phyloP scores from a whole-genome alignment of 345 rosid species.

The Hypericum androsaemum region DNA sequence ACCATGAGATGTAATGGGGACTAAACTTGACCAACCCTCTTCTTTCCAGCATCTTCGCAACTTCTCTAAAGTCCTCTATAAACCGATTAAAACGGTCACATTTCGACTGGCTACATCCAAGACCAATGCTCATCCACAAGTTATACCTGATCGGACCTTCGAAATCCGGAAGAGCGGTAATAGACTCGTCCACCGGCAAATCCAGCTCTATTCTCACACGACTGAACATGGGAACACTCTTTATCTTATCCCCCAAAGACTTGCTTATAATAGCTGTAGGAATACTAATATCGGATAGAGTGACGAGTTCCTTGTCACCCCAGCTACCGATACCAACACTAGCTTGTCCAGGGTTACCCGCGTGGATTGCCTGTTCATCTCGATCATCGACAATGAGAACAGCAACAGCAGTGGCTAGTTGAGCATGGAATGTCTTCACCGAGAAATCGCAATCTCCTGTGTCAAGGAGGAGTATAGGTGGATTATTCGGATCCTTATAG shows the following conservation, averaged over 20 bases:
- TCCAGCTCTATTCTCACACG: conserved; percentile 38
- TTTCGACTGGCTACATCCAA: conserved; percentile 44
- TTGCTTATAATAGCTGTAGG: conserved; percentile 47
- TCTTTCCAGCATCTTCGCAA: conserved; percentile 51
- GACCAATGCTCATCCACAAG: conserved; percentile 50
- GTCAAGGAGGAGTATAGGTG: conserved; percentile 42
- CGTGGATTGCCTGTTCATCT: conserved; percentile 41
- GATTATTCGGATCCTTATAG: conserved; percentile 33
- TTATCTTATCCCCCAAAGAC: conserved; percentile 35
- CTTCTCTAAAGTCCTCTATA: conserved; percentile 47
- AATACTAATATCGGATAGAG: conserved; percentile 38
- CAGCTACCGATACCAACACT: no score
- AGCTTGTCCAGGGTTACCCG: no score
- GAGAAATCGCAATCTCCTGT: conserved; percentile 59
- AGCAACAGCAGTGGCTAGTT: conserved; percentile 53
- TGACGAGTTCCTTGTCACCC: conserved; percentile 44
- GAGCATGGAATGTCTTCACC: conserved; percentile 50
- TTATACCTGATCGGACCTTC: conserved; percentile 53
- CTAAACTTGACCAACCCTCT: conserved; percentile 50
- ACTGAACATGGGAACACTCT: conserved; percentile 28
- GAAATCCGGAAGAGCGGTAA: conserved; percentile 49
- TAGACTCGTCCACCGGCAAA: conserved; percentile 54
- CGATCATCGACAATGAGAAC: conserved; percentile 42
- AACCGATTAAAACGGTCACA: conserved; percentile 46
- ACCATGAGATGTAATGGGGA: conserved; percentile 53